Evolutionary conservation across 371 early-diverging fungal species (phyloP).

Genomic region (Smittium culicis): DNA sequence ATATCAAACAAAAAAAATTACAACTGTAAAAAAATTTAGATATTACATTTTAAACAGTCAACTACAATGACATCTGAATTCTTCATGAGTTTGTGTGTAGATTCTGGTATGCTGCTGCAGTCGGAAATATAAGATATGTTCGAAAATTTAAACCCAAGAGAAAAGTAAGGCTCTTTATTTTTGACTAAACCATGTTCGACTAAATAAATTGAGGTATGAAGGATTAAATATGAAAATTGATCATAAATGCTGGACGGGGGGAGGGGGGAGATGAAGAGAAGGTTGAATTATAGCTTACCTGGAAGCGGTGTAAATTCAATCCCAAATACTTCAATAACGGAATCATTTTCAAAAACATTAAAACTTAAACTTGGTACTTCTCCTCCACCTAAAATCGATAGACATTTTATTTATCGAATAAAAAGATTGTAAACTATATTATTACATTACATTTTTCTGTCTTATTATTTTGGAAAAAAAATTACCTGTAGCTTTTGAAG

Average conservation of each 20-base stretch:
- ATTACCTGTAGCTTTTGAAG: constrained; percentile 58
- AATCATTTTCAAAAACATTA: constrained; percentile 48
- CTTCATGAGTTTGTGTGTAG: constrained; percentile 41
- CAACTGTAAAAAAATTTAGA: background rate
- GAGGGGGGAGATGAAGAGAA: too few species aligned
- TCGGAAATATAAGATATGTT: constrained; percentile 77
- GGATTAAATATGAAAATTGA: too few species aligned
- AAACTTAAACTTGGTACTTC: constrained; percentile 66
- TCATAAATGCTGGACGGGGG: too few species aligned
- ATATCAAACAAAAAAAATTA: background rate
- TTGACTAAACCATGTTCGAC: constrained; percentile 62
- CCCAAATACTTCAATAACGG: constrained; percentile 47
- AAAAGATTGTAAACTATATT: too few species aligned
- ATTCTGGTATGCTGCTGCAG: constrained; percentile 53
- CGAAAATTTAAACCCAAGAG: constrained; percentile 62
- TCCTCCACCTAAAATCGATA: constrained; percentile 85
- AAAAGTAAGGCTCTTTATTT: constrained; percentile 54
- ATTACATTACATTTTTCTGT: too few species aligned
- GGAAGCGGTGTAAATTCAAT: constrained; percentile 69
- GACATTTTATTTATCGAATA: too few species aligned
- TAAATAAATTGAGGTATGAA: too few species aligned
- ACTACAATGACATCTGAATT: constrained; percentile 53
- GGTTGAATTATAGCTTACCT: too few species aligned
- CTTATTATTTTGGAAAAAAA: too few species aligned
- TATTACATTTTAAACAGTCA: constrained; percentile 42